Percentiles rank a stretch among this genome's conserved stretches.
Evolutionary conservation across 2,329 filamentous ascomycete genomes (phyloP).

Genomic region (Phialophora expanda): DNA sequence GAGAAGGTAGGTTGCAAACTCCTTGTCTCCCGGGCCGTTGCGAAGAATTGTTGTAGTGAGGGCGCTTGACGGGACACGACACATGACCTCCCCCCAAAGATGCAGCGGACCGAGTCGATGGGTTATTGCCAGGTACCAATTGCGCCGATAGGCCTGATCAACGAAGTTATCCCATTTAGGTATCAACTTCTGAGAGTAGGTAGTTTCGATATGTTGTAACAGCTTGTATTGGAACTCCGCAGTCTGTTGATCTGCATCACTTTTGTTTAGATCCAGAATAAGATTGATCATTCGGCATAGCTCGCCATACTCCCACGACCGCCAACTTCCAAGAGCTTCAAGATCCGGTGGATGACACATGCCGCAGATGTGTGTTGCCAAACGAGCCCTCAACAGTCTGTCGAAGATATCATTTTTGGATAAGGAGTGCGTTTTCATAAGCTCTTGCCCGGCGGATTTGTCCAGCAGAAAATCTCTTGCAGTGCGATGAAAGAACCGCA

Average conservation of each 20-base stretch:
- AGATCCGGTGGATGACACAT: neutral
- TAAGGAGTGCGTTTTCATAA: neutral
- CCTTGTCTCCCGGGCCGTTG: neutral
- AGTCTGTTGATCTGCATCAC: neutral
- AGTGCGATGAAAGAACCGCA: conserved; percentile 4
- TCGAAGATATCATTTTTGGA: neutral
- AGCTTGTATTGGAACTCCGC: neutral
- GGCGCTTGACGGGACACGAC: neutral
- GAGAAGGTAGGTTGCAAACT: conserved; percentile 1
- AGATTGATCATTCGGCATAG: neutral
- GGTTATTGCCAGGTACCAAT: neutral
- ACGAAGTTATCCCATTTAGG: neutral
- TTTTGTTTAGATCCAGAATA: neutral
- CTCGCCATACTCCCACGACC: neutral
- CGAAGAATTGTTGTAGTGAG: neutral
- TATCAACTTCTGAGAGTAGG: neutral
- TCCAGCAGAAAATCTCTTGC: conserved; percentile 1
- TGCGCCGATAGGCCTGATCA: neutral
- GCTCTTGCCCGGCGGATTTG: neutral
- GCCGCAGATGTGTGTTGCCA: neutral
- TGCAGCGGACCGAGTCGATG: neutral
- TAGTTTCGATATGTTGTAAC: neutral
- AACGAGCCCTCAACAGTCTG: neutral
- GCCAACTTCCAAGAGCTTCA: neutral
- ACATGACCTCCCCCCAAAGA: neutral